Evolutionary conservation across 148 eudicot species (phyloP), one percentile per base, ranked within the genome.

Genomic region (Tetragonia tetragonoides): DNA sequence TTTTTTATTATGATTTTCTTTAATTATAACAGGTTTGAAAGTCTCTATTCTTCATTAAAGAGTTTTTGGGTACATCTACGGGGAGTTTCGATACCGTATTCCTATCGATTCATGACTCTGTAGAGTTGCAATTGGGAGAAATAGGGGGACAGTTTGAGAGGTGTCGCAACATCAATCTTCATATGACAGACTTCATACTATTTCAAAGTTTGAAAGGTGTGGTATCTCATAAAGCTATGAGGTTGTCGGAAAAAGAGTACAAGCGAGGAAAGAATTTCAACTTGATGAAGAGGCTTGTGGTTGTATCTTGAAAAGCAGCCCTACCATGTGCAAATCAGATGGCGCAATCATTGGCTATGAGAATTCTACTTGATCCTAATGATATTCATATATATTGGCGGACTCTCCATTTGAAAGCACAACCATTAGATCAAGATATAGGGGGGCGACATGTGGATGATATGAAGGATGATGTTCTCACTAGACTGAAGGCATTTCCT

Each of bases 281-380:
- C 46, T 6, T 10, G 3, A 38, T 39, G 20, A 4, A 15, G 17
- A 7, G 5, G 14, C 6, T 7, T 66, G 70, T 39, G 70, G 46
- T 16, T 66, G 70, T 9, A 20, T 28, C 7, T 12, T 66, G 47
- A 39, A n/a, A 66, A 15, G 46, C 14, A 66, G 70, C 38, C 4
- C 20, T 66, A 66, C 7, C 46, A 34, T 66, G 70, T 66, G 70
- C 70, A 15, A 47, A 66, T 66, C 46, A 66, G 70, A 66, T 66
- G 70, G 12, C n/a, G 37, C 9, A 15, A 7, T 40, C 38, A 12
- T 5, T 38, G 6, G 15, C n/a, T 6, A 38, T 7, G 1, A 3
- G 20, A 12, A 38, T 41, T 38, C 70, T 20, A 37, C 37, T 66
- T 66, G 46, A 66, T 38, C 40, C 18, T 15, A 17, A 37, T 8